These are phyloP conservation scores for Colletotrichum lupini DNA, from an alignment of 2,329 filamentous ascomycete genomes.

Conservation along the genomic window DNA sequence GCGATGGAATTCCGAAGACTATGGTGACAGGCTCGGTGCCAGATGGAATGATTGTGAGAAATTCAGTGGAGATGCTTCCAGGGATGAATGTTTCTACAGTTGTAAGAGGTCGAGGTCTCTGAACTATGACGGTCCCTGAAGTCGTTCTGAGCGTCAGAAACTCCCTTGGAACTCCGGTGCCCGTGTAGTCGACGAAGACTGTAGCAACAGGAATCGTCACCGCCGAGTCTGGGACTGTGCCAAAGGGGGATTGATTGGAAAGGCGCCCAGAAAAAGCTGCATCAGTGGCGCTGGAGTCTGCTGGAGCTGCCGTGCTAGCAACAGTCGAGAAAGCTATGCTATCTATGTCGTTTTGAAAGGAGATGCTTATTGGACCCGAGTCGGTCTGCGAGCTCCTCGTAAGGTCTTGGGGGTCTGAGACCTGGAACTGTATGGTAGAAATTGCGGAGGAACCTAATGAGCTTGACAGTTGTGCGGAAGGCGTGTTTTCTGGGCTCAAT, in stretches of 20 bases:
- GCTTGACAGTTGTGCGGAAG: no score
- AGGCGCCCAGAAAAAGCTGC: neutral
- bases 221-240: neutral
- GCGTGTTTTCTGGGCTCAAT: no score
- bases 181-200: slow-evolving; percentile 7
- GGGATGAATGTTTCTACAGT: neutral
- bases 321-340: neutral
- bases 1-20: neutral
- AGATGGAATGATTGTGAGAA: neutral
- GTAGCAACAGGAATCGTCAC: slow-evolving; percentile 8
- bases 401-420: no score
- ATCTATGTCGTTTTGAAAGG: neutral
- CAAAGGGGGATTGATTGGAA: neutral
- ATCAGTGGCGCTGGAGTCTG: neutral
- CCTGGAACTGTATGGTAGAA: no score
- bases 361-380: neutral
- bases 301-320: neutral
- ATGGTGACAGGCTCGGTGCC: slow-evolving; percentile 16
- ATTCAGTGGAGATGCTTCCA: neutral
- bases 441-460: no score
- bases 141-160: neutral
- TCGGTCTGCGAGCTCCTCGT: no score
- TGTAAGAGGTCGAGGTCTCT: neutral
- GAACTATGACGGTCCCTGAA: neutral
- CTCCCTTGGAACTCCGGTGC: neutral